Percentiles rank a stretch among this genome's conserved stretches.
These are phyloP conservation scores for Hypsizygus marmoreus DNA, from an alignment of 768 basidiomycete species.

Conservation along the genomic window DNA sequence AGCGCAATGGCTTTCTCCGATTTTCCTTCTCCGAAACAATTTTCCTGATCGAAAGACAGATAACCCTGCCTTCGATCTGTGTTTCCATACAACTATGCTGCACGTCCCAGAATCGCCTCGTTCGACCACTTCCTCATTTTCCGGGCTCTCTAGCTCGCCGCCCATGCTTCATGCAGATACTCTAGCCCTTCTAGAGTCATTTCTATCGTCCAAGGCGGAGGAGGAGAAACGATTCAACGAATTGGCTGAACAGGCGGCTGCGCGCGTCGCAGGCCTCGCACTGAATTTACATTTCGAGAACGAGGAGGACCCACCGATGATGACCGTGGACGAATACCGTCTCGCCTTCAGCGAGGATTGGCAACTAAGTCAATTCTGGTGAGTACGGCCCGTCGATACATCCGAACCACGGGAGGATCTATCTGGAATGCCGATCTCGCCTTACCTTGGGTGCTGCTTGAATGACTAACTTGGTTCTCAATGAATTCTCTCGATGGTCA, in stretches of 20 bases:
- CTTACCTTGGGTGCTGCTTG: too few relatives aligned
- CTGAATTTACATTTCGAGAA: conserved; percentile 23
- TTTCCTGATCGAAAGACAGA: too few relatives aligned
- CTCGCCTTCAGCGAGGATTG: conserved; percentile 48
- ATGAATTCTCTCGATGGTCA: neutral
- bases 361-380: conserved; percentile 56
- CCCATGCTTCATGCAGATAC: conserved; percentile 37
- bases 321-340: conserved; percentile 46
- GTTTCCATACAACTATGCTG: conserved; percentile 14
- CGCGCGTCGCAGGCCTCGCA: conserved; percentile 34
- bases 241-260: conserved; percentile 37
- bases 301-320: conserved; percentile 33
- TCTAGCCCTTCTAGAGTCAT: conserved; percentile 41
- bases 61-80: too few relatives aligned
- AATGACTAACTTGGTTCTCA: too few relatives aligned
- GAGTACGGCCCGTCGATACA: conserved; percentile 21
- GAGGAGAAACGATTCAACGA: conserved; percentile 44
- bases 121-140: conserved; percentile 22
- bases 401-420: neutral
- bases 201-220: conserved; percentile 41
- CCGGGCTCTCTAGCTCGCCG: conserved; percentile 34
- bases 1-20: too few relatives aligned
- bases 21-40: too few relatives aligned
- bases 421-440: too few relatives aligned
- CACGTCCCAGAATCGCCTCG: conserved; percentile 27